Evolutionary conservation across 257 asterid species (phyloP).

Genomic region (Solanum boliviense): DNA sequence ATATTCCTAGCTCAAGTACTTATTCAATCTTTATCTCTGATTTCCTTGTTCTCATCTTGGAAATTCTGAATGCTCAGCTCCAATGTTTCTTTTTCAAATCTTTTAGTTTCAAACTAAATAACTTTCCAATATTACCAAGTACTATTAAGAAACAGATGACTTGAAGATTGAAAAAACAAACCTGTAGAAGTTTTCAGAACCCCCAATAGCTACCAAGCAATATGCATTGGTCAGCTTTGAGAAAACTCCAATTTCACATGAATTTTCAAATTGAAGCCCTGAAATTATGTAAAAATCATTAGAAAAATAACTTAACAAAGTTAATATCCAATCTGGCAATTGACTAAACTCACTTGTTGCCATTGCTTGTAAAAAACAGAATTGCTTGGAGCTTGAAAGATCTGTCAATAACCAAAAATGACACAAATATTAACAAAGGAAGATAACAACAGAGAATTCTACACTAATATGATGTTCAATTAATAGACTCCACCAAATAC

Average conservation of each 20-base stretch:
- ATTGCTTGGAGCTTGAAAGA: background rate
- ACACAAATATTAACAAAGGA: background rate
- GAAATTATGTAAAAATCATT: background rate
- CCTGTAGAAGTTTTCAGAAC: constrained; percentile 96
- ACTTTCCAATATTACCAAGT: background rate
- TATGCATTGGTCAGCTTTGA: constrained; percentile 93
- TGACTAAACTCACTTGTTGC: constrained; percentile 15
- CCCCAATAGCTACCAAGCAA: constrained; percentile 89
- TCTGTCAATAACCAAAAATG: background rate
- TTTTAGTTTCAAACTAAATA: background rate
- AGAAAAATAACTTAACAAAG: background rate
- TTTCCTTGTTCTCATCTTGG: background rate
- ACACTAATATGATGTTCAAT: background rate
- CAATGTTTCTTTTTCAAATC: background rate
- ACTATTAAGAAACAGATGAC: background rate
- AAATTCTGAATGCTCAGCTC: background rate
- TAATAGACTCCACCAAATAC: background rate
- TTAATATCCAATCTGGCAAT: background rate
- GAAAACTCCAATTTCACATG: constrained; percentile 81
- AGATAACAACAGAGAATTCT: background rate
- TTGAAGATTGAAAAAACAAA: background rate
- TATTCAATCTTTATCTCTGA: background rate
- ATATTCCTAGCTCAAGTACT: background rate
- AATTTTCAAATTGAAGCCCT: constrained; percentile 85
- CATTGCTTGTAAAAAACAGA: background rate